Conservation (phyloP, 2,329 filamentous ascomycete genomes). For the Colletotrichum horii region DNA sequence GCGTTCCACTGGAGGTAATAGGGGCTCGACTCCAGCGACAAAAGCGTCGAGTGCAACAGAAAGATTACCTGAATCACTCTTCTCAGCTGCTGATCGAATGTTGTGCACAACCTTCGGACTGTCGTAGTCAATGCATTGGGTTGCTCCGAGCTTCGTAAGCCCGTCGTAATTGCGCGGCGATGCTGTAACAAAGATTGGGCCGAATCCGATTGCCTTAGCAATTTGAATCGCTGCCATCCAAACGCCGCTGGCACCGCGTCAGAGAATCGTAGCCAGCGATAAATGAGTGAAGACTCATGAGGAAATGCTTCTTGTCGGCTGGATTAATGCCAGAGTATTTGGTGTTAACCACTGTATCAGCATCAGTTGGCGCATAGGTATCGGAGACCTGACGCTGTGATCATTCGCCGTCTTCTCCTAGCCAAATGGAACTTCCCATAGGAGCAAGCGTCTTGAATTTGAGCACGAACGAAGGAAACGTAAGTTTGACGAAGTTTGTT, state of each 20-base stretch:
- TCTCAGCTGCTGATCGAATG: neutral
- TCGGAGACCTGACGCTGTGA: neutral
- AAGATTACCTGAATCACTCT: neutral
- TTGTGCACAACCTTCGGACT: neutral
- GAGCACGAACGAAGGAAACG: neutral
- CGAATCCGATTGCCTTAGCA: constrained; percentile 31
- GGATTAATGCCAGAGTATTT: neutral
- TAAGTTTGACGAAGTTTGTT: neutral
- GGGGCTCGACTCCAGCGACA: neutral
- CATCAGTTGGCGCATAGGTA: neutral
- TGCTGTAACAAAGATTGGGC: constrained; percentile 34
- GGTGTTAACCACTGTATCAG: neutral
- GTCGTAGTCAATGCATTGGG: constrained; percentile 37
- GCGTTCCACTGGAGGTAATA: neutral
- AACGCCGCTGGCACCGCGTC: constrained; percentile 33
- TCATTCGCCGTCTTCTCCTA: neutral
- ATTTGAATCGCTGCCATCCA: constrained; percentile 40
- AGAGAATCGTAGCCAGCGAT: neutral
- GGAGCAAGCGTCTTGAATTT: neutral
- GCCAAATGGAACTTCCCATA: neutral
- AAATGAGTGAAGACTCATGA: neutral
- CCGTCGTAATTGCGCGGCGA: constrained; percentile 33
- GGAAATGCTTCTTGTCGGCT: neutral
- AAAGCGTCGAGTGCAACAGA: neutral
- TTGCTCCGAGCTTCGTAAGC: constrained; percentile 34